Evolutionary conservation across 495 filamentous ascomycete species (phyloP), one percentile per base, ranked within the genome.

Genomic region (Aspergillus coremiiformis): DNA sequence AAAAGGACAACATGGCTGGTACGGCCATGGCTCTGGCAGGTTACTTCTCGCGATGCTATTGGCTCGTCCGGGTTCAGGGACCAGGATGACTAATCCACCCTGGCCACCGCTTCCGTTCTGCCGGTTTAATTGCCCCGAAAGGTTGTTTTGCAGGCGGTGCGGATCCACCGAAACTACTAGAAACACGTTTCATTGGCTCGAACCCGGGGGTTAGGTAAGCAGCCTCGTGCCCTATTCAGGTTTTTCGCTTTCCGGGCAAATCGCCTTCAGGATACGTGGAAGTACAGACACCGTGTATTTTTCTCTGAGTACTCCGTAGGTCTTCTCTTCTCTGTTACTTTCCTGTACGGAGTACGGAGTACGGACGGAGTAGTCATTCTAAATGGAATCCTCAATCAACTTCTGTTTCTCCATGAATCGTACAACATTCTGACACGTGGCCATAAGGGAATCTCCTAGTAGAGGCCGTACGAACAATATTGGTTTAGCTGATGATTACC

Each of bases 21-120:
- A 12, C 35, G 4, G 37, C 11, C 48, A 33, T 24, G 15, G 58
- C 64, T 59, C 53, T 54, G n/a, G 60, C 57, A 69, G 70, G 65
- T 73, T 66, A 76, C 70, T 74, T 50, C 66, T 74, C 64, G 59
- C 14, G 21, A 43, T 15, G 0, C 70, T 52, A 76, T 76, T 76
- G 73, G 73, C 44, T 47, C 53, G 12, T 3, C 1, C 5, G 1
- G 47, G 26, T 33, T 37, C 54, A 48, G 52, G 49, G 53, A 51
- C 23, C 10, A 6, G 29, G 47, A 39, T 69, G 55, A 70, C 53
- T 68, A 62, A 68, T 53, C 51, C 9, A 10, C 5, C 9, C 7
- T n/a, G 3, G 19, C 49, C 48, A 72, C 69, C 69, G 69, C 69
- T 61, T n/a, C 47, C 4, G 14, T 37, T 55, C 50, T 51, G 45